These are phyloP conservation scores for Zea luxurians DNA, from an alignment of 176 grass and related monocot genomes.

Conservation along the genomic window DNA sequence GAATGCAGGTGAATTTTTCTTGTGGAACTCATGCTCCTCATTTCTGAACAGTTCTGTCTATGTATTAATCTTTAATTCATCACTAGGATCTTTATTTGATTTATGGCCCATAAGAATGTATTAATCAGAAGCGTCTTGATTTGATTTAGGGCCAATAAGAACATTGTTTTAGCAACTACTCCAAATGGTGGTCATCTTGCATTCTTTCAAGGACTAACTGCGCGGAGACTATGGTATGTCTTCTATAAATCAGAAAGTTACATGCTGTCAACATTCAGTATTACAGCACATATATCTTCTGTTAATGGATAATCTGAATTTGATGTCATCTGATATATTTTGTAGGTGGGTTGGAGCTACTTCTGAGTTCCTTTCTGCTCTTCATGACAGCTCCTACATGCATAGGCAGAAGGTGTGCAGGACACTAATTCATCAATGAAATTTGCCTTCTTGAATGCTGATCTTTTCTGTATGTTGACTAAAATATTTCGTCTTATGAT, in stretches of 20 bases:
- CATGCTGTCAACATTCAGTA: neutral
- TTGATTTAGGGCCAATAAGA: slow-evolving; percentile 83
- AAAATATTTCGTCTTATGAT: slow-evolving; percentile 27
- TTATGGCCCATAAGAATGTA: slow-evolving; percentile 65
- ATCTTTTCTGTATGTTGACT: slow-evolving; percentile 3
- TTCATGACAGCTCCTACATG: slow-evolving; percentile 71
- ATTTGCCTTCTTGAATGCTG: neutral
- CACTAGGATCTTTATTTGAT: slow-evolving; percentile 38
- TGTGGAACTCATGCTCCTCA: slow-evolving; percentile 20
- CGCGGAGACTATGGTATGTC: slow-evolving; percentile 66
- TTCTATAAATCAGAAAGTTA: slow-evolving; percentile 25
- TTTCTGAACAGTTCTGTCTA: slow-evolving; percentile 8
- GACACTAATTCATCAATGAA: slow-evolving; percentile 35
- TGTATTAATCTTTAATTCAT: slow-evolving; percentile 18
- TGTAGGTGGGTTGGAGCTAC: slow-evolving; percentile 87
- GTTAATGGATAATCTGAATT: slow-evolving; percentile 4
- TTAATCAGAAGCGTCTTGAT: slow-evolving; percentile 27
- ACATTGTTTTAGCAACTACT: slow-evolving; percentile 93
- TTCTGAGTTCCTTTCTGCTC: slow-evolving; percentile 69
- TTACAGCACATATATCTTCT: neutral
- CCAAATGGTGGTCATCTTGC: slow-evolving; percentile 91
- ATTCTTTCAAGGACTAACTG: slow-evolving; percentile 89
- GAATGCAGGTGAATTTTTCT: slow-evolving; percentile 76
- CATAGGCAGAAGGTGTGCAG: slow-evolving; percentile 62
- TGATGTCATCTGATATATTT: slow-evolving; percentile 28